Evolutionary conservation across 352 stramenopile species (phyloP).

Genomic region (Phytophthora vignae): DNA sequence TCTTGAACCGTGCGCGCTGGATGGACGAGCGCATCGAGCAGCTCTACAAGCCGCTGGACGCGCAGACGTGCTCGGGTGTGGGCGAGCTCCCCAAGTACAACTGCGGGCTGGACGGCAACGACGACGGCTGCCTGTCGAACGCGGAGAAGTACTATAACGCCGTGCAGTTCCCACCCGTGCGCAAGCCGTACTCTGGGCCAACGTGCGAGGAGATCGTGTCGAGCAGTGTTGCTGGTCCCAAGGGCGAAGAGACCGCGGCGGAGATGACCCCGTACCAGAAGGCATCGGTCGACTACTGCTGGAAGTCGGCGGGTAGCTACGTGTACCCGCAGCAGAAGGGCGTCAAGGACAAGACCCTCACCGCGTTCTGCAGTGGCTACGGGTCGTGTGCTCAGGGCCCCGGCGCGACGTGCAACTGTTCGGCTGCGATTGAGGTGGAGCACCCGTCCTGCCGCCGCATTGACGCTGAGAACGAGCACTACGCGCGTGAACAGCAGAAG

Average conservation of each 20-base stretch:
- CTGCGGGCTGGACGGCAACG: constrained; percentile 64
- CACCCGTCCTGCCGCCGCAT: constrained; percentile 66
- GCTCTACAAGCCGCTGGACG: constrained; percentile 73
- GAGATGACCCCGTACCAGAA: constrained; percentile 44
- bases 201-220: constrained; percentile 41
- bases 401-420: constrained; percentile 68
- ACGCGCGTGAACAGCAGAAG: constrained; percentile 26
- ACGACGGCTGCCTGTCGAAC: constrained; percentile 64
- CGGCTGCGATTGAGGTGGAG: constrained; percentile 47
- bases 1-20: constrained; percentile 66
- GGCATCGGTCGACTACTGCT: constrained; percentile 77
- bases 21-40: constrained; percentile 77
- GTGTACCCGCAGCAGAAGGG: constrained; percentile 72
- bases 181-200: constrained; percentile 56
- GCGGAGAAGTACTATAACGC: constrained; percentile 69
- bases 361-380: constrained; percentile 73
- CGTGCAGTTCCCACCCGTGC: constrained; percentile 61
- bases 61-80: constrained; percentile 64
- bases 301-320: constrained; percentile 62
- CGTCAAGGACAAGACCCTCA: constrained; percentile 67
- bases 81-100: constrained; percentile 76
- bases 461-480: constrained; percentile 62
- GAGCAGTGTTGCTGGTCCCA: constrained; percentile 16
- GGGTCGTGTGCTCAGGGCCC: constrained; percentile 63
- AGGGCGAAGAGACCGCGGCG: constrained; percentile 19